These are phyloP conservation scores for Boletus smithii DNA, from an alignment of 1,284 basidiomycete species.

Conservation along the genomic window DNA sequence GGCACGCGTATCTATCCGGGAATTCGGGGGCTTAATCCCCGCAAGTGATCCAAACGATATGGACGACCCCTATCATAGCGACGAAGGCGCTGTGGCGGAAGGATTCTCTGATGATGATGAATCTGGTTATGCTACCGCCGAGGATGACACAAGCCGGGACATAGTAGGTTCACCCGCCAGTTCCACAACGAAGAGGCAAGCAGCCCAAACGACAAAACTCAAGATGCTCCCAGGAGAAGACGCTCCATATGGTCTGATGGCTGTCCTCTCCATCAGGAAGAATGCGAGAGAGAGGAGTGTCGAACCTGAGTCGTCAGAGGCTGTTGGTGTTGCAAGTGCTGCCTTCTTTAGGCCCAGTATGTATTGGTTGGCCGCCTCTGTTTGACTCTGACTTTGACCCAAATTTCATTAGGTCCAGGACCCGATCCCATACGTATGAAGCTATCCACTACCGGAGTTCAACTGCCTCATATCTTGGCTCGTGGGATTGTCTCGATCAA, in stretches of 20 bases:
- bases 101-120: conserved; percentile 37
- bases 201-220: conserved; percentile 35
- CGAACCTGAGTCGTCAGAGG: conserved; percentile 42
- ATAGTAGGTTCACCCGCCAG: conserved; percentile 25
- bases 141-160: conserved; percentile 24
- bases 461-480: conserved; percentile 66
- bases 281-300: conserved; percentile 42
- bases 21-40: conserved; percentile 62
- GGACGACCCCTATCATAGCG: conserved; percentile 34
- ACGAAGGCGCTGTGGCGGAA: conserved; percentile 18
- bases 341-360: conserved; percentile 64
- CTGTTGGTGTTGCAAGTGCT: conserved; percentile 59
- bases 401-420: conserved; percentile 39
- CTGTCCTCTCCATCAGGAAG: conserved; percentile 52
- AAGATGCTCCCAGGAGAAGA: conserved; percentile 58
- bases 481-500: conserved; percentile 63
- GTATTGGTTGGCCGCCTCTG: conserved; percentile 22
- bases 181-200: conserved; percentile 30
- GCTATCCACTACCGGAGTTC: conserved; percentile 38
- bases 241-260: conserved; percentile 69
- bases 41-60: conserved; percentile 41
- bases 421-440: conserved; percentile 38
- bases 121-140: conserved; percentile 37
- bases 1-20: conserved; percentile 61
- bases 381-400: not conserved